A percentile compares a stretch with the other conserved stretches of the same genome.
phyloP scores from a whole-genome alignment of 371 early-diverging fungal genomes.

The Mucor mucedo region DNA sequence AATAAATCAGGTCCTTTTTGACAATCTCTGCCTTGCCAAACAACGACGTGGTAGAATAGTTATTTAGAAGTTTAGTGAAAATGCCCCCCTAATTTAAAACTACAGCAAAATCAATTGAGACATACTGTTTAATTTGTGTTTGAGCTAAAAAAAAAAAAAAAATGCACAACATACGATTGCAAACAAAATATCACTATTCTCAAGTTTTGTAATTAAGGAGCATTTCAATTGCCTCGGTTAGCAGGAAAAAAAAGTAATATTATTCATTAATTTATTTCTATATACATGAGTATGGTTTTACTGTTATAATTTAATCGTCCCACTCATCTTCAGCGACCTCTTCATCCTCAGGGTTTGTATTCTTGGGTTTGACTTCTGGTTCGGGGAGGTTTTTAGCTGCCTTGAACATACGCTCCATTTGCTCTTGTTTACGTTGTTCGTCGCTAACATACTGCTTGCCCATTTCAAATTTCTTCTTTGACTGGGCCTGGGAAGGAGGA shows the following conservation, averaged over 20 bases:
- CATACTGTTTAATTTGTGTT: no score
- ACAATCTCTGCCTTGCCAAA: no score
- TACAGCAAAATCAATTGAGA: no score
- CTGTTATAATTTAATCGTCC: slow-evolving; percentile 25
- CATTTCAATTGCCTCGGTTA: background rate
- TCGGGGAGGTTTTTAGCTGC: slow-evolving; percentile 54
- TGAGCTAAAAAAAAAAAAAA: no score
- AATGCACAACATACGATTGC: no score
- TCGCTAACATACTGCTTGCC: slow-evolving; percentile 41
- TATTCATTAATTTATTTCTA: background rate
- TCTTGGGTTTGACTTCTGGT: slow-evolving; percentile 43
- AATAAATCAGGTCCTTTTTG: no score
- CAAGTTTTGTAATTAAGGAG: no score
- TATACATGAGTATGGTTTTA: background rate
- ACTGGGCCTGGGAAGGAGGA: slow-evolving; percentile 37
- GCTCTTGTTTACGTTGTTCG: slow-evolving; percentile 49
- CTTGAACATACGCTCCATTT: slow-evolving; percentile 64
- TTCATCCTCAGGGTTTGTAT: slow-evolving; percentile 23
- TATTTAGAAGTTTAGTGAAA: no score
- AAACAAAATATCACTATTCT: no score
- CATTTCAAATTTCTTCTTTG: slow-evolving; percentile 50
- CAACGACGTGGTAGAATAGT: no score
- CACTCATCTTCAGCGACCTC: slow-evolving; percentile 38
- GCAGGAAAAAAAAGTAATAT: background rate
- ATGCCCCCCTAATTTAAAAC: no score